Evolutionary conservation across 2,329 filamentous ascomycete species (phyloP).

Genomic region (Trichoderma endophyticum): DNA sequence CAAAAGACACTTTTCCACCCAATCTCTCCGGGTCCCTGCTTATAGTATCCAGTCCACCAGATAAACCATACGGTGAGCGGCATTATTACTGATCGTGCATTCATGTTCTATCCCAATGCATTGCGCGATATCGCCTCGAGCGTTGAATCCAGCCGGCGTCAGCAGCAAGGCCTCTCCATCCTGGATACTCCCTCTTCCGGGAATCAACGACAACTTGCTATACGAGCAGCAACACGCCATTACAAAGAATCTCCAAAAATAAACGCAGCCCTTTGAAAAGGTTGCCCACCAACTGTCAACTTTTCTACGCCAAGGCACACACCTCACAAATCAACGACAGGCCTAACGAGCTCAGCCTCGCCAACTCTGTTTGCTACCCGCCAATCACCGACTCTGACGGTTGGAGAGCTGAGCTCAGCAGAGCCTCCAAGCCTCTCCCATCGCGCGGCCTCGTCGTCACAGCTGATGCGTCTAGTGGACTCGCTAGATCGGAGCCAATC

Average conservation of each 20-base stretch:
- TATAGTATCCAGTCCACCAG: neutral
- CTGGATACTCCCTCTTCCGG: neutral
- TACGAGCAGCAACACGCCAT: neutral
- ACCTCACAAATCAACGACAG: neutral
- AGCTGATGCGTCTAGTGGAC: constrained; percentile 8
- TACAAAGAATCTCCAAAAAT: neutral
- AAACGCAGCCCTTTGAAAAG: neutral
- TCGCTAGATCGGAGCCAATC: neutral
- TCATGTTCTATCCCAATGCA: neutral
- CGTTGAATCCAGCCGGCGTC: neutral
- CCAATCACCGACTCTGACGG: neutral
- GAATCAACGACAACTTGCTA: neutral
- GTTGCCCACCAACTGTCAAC: neutral
- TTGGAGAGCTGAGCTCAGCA: neutral
- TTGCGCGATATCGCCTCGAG: neutral
- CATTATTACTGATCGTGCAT: neutral
- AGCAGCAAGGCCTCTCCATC: neutral
- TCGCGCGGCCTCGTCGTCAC: constrained; percentile 14
- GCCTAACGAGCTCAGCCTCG: constrained; percentile 5
- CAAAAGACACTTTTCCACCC: neutral
- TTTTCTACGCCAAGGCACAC: neutral
- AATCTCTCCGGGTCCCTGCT: neutral
- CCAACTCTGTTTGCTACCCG: neutral
- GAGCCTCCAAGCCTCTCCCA: constrained; percentile 12
- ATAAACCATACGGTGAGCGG: neutral